Evolutionary conservation across 2,329 filamentous ascomycete species (phyloP).

Genomic region (Calonectria pauciramosa): DNA sequence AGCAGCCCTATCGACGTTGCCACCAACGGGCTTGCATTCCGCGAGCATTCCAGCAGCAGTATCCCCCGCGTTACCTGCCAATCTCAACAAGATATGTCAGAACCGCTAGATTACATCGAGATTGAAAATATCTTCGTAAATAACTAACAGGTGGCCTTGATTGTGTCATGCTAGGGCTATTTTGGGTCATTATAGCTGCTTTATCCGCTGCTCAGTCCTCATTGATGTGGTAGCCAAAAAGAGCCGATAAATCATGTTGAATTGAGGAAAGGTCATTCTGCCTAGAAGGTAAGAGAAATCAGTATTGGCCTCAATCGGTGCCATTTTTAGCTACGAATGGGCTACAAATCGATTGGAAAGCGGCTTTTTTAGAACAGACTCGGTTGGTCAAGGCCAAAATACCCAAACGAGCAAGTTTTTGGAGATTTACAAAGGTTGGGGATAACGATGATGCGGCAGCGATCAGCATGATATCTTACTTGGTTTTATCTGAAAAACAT

Average conservation of each 20-base stretch:
- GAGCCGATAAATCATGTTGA: no score
- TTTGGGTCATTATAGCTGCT: neutral
- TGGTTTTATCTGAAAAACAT: neutral
- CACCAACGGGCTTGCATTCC: no score
- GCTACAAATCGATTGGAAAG: neutral
- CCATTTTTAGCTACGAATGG: no score
- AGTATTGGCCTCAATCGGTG: neutral
- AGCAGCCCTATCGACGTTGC: no score
- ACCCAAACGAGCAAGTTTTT: neutral
- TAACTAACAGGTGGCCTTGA: no score
- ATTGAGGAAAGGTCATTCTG: neutral
- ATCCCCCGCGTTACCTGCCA: no score
- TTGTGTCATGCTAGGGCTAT: neutral
- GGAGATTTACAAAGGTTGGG: no score
- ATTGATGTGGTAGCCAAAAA: neutral
- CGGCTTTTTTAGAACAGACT: neutral
- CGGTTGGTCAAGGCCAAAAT: neutral
- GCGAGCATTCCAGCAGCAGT: no score
- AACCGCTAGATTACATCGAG: no score
- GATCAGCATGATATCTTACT: neutral
- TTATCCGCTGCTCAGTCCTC: neutral
- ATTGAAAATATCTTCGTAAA: no score
- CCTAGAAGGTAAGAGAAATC: no score
- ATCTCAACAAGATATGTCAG: no score
- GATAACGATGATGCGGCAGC: neutral